Evolutionary conservation across 805 yeast species (phyloP), one percentile per base, ranked within the genome.

Genomic region (Ogataea kodamae): DNA sequence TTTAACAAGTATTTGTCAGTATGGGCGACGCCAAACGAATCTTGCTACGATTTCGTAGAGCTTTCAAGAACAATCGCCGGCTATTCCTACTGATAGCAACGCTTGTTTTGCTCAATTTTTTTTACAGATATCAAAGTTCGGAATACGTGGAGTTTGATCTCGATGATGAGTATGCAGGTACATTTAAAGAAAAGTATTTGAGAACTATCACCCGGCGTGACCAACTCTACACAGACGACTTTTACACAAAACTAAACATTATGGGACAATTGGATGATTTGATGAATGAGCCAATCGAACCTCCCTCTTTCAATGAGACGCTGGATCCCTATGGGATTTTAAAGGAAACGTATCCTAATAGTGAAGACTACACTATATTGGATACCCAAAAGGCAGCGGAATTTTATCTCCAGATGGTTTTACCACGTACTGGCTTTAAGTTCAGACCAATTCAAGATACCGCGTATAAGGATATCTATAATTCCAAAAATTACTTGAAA

Each of bases 241-340:
- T 56, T 19, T 54, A 49, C 29, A 30, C 46, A 10, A 57, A 54
- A 30, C 43, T 57, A 33, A 42, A 42, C 18, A 24, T 51, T 4
- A 45, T 57, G 46, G 49, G 53, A n/a, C 45, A 37, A 24, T 23
- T 57, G 6, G 62, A 57, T 35, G 57, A 54, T 17, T 36, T 57
- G 19, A 44, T 57, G 9, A 47, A 54, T 33, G 62, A 57, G 39
- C 54, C 56, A 14, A 41, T 57, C 21, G 52, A 52, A 11, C 28
- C 37, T 2, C 33, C 48, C 2, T 14, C 42, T 0, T 44, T 44
- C 24, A 37, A 55, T 24, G 43, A 36, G 15, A 47, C 59, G 4
- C 15, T 35, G 22, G 44, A 50, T 23, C 61, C 61, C 2, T 40
- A 43, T 5, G 35, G 32, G 3, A 14, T 55, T 2, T 18, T 55